These are phyloP conservation scores for Lodderomyces elongisporus DNA, from an alignment of 1,139 yeast genomes.

Conservation along the genomic window DNA sequence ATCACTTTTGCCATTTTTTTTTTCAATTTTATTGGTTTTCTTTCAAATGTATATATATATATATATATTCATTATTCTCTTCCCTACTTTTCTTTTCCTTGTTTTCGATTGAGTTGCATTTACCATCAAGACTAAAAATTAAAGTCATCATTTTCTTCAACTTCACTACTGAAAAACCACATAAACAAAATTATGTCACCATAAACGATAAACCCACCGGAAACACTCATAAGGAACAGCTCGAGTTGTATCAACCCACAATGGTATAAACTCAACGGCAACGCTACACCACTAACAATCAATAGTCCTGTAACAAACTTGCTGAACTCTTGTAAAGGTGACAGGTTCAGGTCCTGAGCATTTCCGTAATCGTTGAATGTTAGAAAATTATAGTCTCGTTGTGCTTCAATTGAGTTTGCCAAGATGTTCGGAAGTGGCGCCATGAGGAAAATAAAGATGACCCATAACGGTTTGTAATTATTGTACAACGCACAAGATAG, in stretches of 20 bases:
- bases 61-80: neutral
- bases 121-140: constrained; percentile 25
- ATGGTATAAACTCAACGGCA: constrained; percentile 64
- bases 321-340: constrained; percentile 53
- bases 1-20: no score
- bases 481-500: constrained; percentile 69
- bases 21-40: no score
- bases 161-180: constrained; percentile 60
- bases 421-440: constrained; percentile 69
- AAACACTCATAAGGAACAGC: constrained; percentile 59
- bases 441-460: constrained; percentile 54
- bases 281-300: constrained; percentile 62
- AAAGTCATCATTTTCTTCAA: constrained; percentile 51
- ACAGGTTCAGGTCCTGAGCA: constrained; percentile 20
- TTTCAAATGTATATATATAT: no score
- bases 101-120: neutral
- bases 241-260: constrained; percentile 51
- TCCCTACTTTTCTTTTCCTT: neutral
- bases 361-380: constrained; percentile 51
- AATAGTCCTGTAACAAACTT: constrained; percentile 61
- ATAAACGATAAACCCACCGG: constrained; percentile 72
- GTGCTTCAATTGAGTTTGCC: constrained; percentile 38
- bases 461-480: constrained; percentile 69
- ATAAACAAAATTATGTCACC: constrained; percentile 63
- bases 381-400: constrained; percentile 51